These are phyloP conservation scores for Przewalskia tangutica DNA, from an alignment of 257 asterid genomes.

Conservation along the genomic window DNA sequence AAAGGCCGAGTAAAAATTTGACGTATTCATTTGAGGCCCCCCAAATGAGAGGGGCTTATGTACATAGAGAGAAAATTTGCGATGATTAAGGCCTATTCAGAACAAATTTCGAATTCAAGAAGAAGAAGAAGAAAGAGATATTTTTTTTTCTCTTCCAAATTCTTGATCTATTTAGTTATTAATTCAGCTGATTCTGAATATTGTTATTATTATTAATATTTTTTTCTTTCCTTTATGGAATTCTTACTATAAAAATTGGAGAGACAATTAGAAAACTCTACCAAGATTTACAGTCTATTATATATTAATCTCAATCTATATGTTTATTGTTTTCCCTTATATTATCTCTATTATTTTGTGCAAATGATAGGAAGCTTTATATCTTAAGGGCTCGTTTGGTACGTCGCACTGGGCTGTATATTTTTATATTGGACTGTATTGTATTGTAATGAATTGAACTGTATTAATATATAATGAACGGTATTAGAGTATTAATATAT, in stretches of 20 bases:
- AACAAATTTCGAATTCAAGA: neutral
- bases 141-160: neutral
- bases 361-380: neutral
- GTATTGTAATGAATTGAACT: no score
- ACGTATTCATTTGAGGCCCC: constrained; percentile 61
- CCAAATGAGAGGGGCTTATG: constrained; percentile 82
- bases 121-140: neutral
- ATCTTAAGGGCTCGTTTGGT: no score
- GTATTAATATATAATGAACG: no score
- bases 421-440: no score
- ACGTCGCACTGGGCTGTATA: no score
- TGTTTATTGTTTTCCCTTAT: neutral
- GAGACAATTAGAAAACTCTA: neutral
- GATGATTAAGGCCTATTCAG: constrained; percentile 11
- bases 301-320: neutral
- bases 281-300: no score
- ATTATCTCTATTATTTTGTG: neutral
- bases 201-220: neutral
- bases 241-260: neutral
- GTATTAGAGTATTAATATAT: no score
- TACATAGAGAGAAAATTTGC: constrained; percentile 29
- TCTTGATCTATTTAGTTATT: constrained; percentile 7
- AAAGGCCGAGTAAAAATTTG: constrained; percentile 12
- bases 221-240: neutral
- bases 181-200: neutral